A percentile compares a stretch with the other conserved stretches of the same genome.
Conservation (phyloP, 2,329 filamentous ascomycete genomes). For the Lasiodiplodia sp. region DNA sequence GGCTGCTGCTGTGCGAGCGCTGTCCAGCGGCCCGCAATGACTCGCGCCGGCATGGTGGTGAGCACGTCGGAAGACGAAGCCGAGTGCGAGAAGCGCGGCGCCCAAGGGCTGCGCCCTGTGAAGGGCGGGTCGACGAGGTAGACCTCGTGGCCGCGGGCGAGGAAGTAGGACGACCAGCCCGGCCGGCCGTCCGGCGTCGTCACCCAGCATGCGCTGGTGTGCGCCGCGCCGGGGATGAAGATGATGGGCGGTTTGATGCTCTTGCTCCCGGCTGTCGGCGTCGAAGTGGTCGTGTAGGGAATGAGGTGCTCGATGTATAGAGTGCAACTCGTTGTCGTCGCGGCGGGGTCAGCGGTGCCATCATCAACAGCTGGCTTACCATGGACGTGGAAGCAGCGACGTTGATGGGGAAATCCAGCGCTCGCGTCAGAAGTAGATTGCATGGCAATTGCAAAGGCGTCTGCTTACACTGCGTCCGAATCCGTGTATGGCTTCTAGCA, state of each 20-base stretch:
- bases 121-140: conserved; percentile 58
- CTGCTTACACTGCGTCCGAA: no score
- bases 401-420: not conserved
- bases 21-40: conserved; percentile 42
- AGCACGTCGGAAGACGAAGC: conserved; percentile 25
- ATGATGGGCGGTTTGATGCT: not conserved
- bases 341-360: no score
- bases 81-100: conserved; percentile 38
- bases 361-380: not conserved
- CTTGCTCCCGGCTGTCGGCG: not conserved
- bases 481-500: not conserved
- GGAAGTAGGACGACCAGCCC: conserved; percentile 59
- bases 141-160: conserved; percentile 54
- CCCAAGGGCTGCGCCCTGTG: conserved; percentile 55
- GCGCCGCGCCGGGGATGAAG: conserved; percentile 30
- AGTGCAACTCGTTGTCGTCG: not conserved
- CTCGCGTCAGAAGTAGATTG: not conserved
- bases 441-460: not conserved
- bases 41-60: conserved; percentile 23
- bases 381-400: not conserved
- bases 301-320: conserved; percentile 2
- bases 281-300: not conserved
- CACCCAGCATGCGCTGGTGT: conserved; percentile 42
- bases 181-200: conserved; percentile 57
- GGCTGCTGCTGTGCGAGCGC: conserved; percentile 45